Evolutionary conservation across 2,329 filamentous ascomycete species (phyloP).

Genomic region (Penicillium sp.): DNA sequence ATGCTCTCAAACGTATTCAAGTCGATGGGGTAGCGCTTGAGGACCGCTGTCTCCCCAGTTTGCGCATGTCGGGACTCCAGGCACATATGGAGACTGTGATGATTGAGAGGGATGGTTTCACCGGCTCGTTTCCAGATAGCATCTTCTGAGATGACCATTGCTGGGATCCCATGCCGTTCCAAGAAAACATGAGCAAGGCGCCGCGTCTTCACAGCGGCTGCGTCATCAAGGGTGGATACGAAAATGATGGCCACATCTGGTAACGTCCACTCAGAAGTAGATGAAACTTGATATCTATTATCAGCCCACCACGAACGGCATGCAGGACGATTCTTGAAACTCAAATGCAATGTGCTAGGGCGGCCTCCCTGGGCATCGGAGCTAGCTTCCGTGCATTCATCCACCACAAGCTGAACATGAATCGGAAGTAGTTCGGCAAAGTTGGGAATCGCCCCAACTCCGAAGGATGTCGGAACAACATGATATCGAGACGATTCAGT

Average conservation of each 20-base stretch:
- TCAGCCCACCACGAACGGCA: slow-evolving; percentile 45
- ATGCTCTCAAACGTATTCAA: slow-evolving; percentile 53
- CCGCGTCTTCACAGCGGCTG: slow-evolving; percentile 32
- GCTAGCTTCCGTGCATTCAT: slow-evolving; percentile 47
- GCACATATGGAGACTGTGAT: slow-evolving; percentile 48
- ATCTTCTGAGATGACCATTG: slow-evolving; percentile 50
- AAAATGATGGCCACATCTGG: slow-evolving; percentile 54
- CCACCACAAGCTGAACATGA: slow-evolving; percentile 52
- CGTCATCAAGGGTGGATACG: slow-evolving; percentile 41
- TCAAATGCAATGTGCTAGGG: slow-evolving; percentile 40
- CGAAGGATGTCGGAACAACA: slow-evolving; percentile 54
- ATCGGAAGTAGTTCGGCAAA: slow-evolving; percentile 55
- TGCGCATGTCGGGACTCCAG: slow-evolving; percentile 43
- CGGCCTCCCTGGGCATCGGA: slow-evolving; percentile 28
- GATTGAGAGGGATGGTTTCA: slow-evolving; percentile 43
- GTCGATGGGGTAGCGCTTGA: slow-evolving; percentile 50
- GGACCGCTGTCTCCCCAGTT: slow-evolving; percentile 38
- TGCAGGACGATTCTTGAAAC: slow-evolving; percentile 44
- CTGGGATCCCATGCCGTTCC: slow-evolving; percentile 48
- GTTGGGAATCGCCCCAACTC: slow-evolving; percentile 48
- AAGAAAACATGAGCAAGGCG: slow-evolving; percentile 44
- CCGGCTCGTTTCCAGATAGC: slow-evolving; percentile 44
- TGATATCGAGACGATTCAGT: slow-evolving; percentile 51
- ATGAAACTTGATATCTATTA: slow-evolving; percentile 43
- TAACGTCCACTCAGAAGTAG: slow-evolving; percentile 45